Base-by-base conservation (phyloP, 345 rosid species). In the Salix brachista region DNA sequence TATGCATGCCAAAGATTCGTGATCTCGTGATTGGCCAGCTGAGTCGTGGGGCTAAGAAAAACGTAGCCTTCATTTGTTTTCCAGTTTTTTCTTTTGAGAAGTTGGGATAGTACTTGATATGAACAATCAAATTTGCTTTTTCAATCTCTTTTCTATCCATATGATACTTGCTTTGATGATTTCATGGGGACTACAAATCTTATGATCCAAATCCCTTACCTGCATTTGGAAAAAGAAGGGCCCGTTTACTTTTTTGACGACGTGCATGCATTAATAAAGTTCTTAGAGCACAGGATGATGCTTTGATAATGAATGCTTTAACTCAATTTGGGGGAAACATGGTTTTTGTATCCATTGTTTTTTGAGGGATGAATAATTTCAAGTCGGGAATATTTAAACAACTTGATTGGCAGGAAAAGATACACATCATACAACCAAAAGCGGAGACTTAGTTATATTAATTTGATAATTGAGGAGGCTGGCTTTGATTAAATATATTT, bases 141-240 rank as follows among this genome's bases (percentile, higher is more conserved):
- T 8, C 21, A 9, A 41, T 58, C 13, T 75, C 4, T 18, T 28
- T 26, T 65, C 58, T 23, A 6, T 17, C 21, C 3, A 7, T 1
- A 46, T 30, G 36, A 60, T 12, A 3, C 17, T 65, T 32, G 1
- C 48, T 78, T 74, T 30, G 73, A 44, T 75, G 86, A 88, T 84
- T 70, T 84, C 73, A 82, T 79, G 84, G 90, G 88, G 85, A 32
- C 83, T 79, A 77, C 87, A 81, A 8, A 79, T 84, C 85, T 36
- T 19, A 19, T 65, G 58, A 82, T 82, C 84, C 77, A 18, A 71
- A 78, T 70, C 69, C 78, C 71, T 73, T 75, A 76, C 79, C n/a
- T 77, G 86, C 80, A 84, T 70, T 79, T 75, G 66, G 74, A 72
- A 77, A 32, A 37, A 41, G 44, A 70, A 36, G 71, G 82, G 18